Base-by-base conservation (phyloP, 2,329 filamentous ascomycete species). In the Talaromyces islandicus region DNA sequence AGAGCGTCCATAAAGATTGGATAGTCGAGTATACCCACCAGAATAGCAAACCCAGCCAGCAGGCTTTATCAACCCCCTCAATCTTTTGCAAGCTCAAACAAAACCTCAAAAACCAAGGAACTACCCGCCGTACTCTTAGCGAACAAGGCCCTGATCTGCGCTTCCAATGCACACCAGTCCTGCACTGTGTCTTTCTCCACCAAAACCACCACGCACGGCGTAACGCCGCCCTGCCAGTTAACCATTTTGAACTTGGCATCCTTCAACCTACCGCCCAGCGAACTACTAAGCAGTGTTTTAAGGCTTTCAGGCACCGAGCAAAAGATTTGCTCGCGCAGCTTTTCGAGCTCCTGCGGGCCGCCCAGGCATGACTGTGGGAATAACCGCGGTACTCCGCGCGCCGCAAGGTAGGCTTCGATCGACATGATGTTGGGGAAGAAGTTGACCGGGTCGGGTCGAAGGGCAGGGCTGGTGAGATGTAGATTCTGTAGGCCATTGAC, bases 371-470 rank as follows among this genome's bases (percentile, higher is more conserved):
- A 6, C 11, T 17, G 19, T 50, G 55, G 29, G 11, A 53, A 17
- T 19, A 11, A 2, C 9, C 19, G n/a, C 17, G 54, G 51, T 12
- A 21, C 19, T 7, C 43, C 7, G 35, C 59, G 59, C 21, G 10
- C 35, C 10, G 48, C 46, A 2, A 60, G 21, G 27, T 60, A 60
- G 9, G 38, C 12, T 19, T 60, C 59, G 12, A 60, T 57, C 3
- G 59, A 54, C 11, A 60, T 30, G 32, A 57, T 57, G 38, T 52
- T 52, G 24, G 48, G 48, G 27, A 54, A 60, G 12, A 30, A 55
- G 17, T 46, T 11, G 3, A 53, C 59, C 6, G 43, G 17, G 6
- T 48, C n/a, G 19, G 25, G n/a, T 27, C 38, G n/a, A 12, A 17
- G 9, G 3, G 9, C n/a, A 21, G n/a, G 54, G 19, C 11, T 50